These are phyloP conservation scores for Colletotrichum lini DNA, from an alignment of 2,329 filamentous ascomycete genomes.

Conservation along the genomic window DNA sequence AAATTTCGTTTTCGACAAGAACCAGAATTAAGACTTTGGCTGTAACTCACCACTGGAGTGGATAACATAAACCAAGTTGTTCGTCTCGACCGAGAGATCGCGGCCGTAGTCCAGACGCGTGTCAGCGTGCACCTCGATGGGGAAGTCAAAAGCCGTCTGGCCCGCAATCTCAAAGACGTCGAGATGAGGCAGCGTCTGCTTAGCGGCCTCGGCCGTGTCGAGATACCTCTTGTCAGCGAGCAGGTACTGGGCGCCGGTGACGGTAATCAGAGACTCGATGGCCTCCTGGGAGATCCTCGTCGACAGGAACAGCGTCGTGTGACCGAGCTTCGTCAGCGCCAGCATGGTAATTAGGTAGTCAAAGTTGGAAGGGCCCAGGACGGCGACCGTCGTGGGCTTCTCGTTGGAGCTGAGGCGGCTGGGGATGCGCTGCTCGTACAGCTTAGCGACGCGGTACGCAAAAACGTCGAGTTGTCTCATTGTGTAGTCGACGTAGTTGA, in stretches of 20 bases:
- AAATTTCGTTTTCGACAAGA: conserved; percentile 46
- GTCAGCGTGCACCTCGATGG: conserved; percentile 49
- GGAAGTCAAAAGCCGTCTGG: conserved; percentile 48
- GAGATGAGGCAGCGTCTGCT: conserved; percentile 41
- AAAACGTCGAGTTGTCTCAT: conserved; percentile 60
- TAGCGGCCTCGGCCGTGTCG: conserved; percentile 44
- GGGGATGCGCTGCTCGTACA: conserved; percentile 45
- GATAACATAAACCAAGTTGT: conserved; percentile 49
- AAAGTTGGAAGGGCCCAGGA: conserved; percentile 68
- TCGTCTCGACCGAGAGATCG: conserved; percentile 46
- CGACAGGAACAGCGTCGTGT: conserved; percentile 59
- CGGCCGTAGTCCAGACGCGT: conserved; percentile 52
- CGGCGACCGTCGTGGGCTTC: conserved; percentile 57
- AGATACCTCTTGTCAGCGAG: conserved; percentile 46
- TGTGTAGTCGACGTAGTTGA: conserved; percentile 63
- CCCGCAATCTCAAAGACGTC: conserved; percentile 48
- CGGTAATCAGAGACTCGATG: conserved; percentile 48
- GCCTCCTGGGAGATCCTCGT: conserved; percentile 52
- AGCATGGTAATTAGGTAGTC: conserved; percentile 69
- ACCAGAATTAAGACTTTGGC: no score
- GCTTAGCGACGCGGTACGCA: conserved; percentile 48
- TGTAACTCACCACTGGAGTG: conserved; percentile 51
- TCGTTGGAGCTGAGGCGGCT: conserved; percentile 44
- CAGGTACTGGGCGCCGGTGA: conserved; percentile 47
- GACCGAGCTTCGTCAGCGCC: conserved; percentile 68